Conservation (phyloP, 495 filamentous ascomycete species). For the Xylaria telfairii region DNA sequence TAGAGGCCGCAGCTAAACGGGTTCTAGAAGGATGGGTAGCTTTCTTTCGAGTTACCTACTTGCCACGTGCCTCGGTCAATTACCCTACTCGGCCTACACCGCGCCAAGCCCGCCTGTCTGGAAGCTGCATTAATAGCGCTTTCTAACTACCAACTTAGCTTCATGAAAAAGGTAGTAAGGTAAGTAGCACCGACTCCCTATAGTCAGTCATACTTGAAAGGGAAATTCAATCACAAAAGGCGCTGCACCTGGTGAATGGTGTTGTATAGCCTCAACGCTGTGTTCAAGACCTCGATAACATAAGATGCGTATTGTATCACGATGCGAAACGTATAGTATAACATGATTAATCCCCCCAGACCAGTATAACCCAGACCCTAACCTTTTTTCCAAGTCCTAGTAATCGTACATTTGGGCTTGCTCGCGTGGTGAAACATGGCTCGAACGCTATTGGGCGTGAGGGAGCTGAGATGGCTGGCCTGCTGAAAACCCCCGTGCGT, state of each 20-base stretch:
- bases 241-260: background rate
- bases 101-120: too few species aligned
- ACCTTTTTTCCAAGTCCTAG: background rate
- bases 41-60: background rate
- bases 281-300: background rate
- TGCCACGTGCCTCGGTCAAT: too few species aligned
- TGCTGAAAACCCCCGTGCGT: constrained; percentile 33
- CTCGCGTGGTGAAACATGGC: background rate
- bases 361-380: background rate
- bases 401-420: constrained; percentile 14
- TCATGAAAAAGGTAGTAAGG: background rate
- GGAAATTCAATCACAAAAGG: background rate
- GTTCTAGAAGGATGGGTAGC: background rate
- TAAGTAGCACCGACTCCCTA: background rate
- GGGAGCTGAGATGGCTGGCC: constrained; percentile 31
- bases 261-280: background rate
- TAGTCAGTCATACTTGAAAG: background rate
- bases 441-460: constrained; percentile 21
- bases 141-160: background rate
- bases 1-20: too few species aligned
- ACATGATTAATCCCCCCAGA: background rate
- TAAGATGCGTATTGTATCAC: background rate
- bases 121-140: too few species aligned
- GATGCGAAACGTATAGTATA: background rate
- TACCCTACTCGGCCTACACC: background rate